Percentiles rank a stretch among this genome's conserved stretches.
Conservation (phyloP, 768 basidiomycete genomes). For the Termitomyces heimii region DNA sequence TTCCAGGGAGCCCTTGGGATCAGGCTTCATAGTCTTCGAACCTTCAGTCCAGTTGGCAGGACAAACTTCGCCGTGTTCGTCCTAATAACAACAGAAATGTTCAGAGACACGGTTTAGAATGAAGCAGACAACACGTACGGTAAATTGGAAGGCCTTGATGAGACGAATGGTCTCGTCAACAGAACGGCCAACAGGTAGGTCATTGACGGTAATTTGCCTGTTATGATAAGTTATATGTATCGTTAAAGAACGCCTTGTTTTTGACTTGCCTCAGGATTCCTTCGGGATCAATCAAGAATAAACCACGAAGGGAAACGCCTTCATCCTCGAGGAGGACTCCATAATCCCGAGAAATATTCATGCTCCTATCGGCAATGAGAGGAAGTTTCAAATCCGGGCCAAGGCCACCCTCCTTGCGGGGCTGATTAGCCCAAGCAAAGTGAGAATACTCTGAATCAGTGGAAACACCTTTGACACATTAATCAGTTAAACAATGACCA, state of each 20-base stretch:
- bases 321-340: conserved; percentile 85
- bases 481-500: neutral
- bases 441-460: conserved; percentile 90
- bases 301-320: conserved; percentile 82
- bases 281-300: conserved; percentile 85
- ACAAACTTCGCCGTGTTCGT: conserved; percentile 89
- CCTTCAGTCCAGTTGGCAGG: conserved; percentile 89
- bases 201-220: conserved; percentile 85
- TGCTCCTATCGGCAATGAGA: conserved; percentile 73
- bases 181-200: conserved; percentile 91
- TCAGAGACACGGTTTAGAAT: neutral
- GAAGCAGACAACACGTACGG: conserved; percentile 36
- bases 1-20: conserved; percentile 66
- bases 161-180: conserved; percentile 91
- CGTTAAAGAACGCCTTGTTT: neutral
- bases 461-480: conserved; percentile 40
- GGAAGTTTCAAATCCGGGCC: conserved; percentile 86
- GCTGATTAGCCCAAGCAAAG: conserved; percentile 79
- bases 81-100: conserved; percentile 32
- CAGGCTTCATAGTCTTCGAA: conserved; percentile 74
- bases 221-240: neutral
- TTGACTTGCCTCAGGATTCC: conserved; percentile 56
- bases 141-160: conserved; percentile 91
- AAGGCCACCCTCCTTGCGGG: conserved; percentile 83
- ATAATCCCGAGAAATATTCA: conserved; percentile 79